A percentile compares a stretch with the other conserved stretches of the same genome.
These are phyloP conservation scores for Ophiostoma perfectum DNA, from an alignment of 2,329 filamentous ascomycete species.

Conservation along the genomic window DNA sequence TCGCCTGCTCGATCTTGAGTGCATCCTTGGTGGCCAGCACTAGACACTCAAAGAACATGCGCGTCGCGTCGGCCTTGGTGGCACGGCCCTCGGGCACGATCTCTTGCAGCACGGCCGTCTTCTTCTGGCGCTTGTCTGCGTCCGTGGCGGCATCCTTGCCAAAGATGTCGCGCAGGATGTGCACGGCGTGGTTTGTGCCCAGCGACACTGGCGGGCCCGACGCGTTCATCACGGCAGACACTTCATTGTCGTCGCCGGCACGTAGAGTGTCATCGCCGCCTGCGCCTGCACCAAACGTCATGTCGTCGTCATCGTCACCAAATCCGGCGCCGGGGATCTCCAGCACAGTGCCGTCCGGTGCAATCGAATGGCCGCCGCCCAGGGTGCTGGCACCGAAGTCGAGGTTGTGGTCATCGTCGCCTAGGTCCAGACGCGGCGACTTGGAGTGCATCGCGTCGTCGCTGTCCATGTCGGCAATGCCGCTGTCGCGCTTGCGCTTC, in stretches of 20 bases:
- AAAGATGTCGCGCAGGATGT: slow-evolving; percentile 85
- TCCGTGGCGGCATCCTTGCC: slow-evolving; percentile 64
- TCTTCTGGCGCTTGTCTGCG: slow-evolving; percentile 67
- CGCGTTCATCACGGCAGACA: slow-evolving; percentile 66
- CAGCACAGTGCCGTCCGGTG: slow-evolving; percentile 56
- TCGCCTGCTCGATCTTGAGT: slow-evolving; percentile 87
- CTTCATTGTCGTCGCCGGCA: slow-evolving; percentile 59
- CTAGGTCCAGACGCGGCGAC: slow-evolving; percentile 63
- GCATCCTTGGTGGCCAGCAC: slow-evolving; percentile 97
- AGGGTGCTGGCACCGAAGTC: slow-evolving; percentile 40
- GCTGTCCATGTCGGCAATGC: slow-evolving; percentile 67
- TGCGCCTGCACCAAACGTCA: slow-evolving; percentile 30
- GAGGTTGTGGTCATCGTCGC: slow-evolving; percentile 45
- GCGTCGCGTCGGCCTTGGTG: slow-evolving; percentile 84
- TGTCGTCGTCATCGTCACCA: slow-evolving; percentile 42
- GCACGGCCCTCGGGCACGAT: slow-evolving; percentile 77
- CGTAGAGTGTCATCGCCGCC: slow-evolving; percentile 33
- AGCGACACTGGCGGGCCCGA: slow-evolving; percentile 83
- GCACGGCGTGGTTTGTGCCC: slow-evolving; percentile 91
- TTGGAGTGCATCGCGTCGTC: slow-evolving; percentile 58
- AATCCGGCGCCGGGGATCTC: slow-evolving; percentile 53
- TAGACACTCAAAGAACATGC: slow-evolving; percentile 98
- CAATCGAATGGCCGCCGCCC: slow-evolving; percentile 49
- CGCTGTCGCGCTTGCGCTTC: slow-evolving; percentile 91
- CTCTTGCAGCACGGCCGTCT: slow-evolving; percentile 81